Evolutionary conservation across 805 yeast species (phyloP).

Genomic region (Hanseniaspora taiwanica): DNA sequence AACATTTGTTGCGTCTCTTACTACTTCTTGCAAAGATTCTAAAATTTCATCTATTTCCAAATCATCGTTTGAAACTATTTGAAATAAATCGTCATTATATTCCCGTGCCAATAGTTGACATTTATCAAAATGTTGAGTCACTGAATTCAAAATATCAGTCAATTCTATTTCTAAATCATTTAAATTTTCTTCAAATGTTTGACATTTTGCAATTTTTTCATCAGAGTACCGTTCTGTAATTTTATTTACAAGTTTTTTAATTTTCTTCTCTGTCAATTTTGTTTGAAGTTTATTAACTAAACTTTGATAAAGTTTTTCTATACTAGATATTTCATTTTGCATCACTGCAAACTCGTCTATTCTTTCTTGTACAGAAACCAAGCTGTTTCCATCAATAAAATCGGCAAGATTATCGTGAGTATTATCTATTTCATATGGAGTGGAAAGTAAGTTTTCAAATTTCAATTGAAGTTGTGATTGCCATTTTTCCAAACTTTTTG

Average conservation of each 20-base stretch:
- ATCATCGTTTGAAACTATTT: constrained; percentile 39
- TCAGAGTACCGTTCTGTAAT: constrained; percentile 14
- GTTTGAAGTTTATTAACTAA: constrained; percentile 18
- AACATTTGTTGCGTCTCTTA: constrained; percentile 16
- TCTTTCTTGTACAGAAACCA: constrained; percentile 17
- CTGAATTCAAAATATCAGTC: constrained; percentile 52
- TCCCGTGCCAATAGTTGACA: constrained; percentile 31
- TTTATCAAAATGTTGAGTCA: constrained; percentile 76
- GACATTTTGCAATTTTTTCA: constrained; percentile 13
- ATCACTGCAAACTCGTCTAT: constrained; percentile 23
- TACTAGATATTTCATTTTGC: constrained; percentile 17
- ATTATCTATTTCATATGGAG: constrained; percentile 25
- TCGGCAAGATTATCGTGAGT: constrained; percentile 26
- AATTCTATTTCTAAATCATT: constrained; percentile 45
- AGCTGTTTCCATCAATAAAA: constrained; percentile 32
- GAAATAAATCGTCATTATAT: constrained; percentile 28
- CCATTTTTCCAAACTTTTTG: constrained; percentile 16
- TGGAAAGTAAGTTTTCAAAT: constrained; percentile 23
- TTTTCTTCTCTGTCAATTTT: constrained; percentile 15
- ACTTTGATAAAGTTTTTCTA: constrained; percentile 19
- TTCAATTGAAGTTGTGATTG: constrained; percentile 23
- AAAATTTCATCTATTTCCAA: constrained; percentile 45
- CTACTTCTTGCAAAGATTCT: constrained; percentile 30
- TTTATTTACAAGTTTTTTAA: constrained; percentile 10
- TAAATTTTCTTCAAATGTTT: constrained; percentile 38